Evolutionary conservation across 1,139 yeast genomes (phyloP), one percentile per base, ranked within the genome.

Genomic region (Candida mesenterica): DNA sequence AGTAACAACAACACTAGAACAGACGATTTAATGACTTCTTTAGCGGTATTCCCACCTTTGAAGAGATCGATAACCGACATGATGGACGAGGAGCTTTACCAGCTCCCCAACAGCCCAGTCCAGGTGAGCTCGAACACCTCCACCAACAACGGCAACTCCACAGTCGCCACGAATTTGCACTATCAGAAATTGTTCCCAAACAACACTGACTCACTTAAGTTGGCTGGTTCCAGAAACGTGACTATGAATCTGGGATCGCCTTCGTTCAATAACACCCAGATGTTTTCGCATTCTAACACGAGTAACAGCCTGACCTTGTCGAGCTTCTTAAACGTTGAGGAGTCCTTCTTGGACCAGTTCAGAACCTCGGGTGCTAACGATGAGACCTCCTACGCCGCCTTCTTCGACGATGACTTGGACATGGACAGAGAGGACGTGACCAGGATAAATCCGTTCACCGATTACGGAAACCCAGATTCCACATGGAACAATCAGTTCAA

Each of bases 11-110:
- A 36, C 28, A 27, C 15, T 22, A 17, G 28, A n/a, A n/a, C n/a
- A 12, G 30, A 32, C 17, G 31, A 32, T 15, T 19, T 27, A 23
- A 72, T 74, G 75, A 61, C 78, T 22, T 70, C 78, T n/a, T 50
- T 65, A 40, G 70, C 73, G 4, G 62, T 64, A 18, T 61, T 68
- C 44, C 77, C 77, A 23, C 57, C 62, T 27, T 63, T 72, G 43
- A 68, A 77, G 55, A 70, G 82, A 50, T 67, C 82, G 14, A 55
- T 76, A 41, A 74, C 79, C 24, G 84, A 77, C 46, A 72, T 77
- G 28, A 67, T 77, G 65, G 86, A 79, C 42, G 89, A 82, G 45
- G 88, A 82, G 50, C 59, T 81, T 38, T 75, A 75, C 45, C 79
- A 72, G 49, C 59, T 74, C 39, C 73, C 73, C 34, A 47, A 47